Conservation (phyloP, 2,329 filamentous ascomycete species). For the Venturia carpophila region DNA sequence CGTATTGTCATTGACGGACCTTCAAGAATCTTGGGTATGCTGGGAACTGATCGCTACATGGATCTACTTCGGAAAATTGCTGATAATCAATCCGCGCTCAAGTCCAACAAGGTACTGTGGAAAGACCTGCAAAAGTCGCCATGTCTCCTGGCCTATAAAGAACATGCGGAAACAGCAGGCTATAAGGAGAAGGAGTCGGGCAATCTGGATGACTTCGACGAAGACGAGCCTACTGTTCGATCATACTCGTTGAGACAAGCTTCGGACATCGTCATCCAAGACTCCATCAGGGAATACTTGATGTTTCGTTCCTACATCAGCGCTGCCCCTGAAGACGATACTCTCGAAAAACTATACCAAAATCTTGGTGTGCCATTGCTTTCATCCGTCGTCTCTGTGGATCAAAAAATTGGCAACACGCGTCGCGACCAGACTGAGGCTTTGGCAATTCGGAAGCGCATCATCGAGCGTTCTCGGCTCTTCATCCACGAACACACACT, state of each 20-base stretch:
- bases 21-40: conserved; percentile 66
- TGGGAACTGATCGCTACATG: conserved; percentile 82
- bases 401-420: conserved; percentile 61
- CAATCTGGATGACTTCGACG: conserved; percentile 36
- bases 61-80: conserved; percentile 73
- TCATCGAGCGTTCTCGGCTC: conserved; percentile 79
- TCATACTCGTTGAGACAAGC: conserved; percentile 73
- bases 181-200: conserved; percentile 37
- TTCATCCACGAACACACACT: conserved; percentile 78
- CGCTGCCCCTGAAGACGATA: conserved; percentile 83
- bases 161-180: conserved; percentile 47
- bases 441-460: conserved; percentile 64
- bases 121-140: conserved; percentile 64
- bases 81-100: conserved; percentile 60
- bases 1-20: conserved; percentile 77
- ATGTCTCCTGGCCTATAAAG: conserved; percentile 77
- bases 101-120: conserved; percentile 71
- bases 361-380: conserved; percentile 71
- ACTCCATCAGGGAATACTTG: conserved; percentile 52
- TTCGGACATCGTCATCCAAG: conserved; percentile 63
- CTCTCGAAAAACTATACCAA: conserved; percentile 75
- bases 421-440: conserved; percentile 62
- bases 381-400: conserved; percentile 69
- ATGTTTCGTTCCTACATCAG: conserved; percentile 80
- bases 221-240: conserved; percentile 49